These are phyloP conservation scores for Tetrapisispora arboricola DNA, from an alignment of 805 yeast genomes.

Conservation along the genomic window DNA sequence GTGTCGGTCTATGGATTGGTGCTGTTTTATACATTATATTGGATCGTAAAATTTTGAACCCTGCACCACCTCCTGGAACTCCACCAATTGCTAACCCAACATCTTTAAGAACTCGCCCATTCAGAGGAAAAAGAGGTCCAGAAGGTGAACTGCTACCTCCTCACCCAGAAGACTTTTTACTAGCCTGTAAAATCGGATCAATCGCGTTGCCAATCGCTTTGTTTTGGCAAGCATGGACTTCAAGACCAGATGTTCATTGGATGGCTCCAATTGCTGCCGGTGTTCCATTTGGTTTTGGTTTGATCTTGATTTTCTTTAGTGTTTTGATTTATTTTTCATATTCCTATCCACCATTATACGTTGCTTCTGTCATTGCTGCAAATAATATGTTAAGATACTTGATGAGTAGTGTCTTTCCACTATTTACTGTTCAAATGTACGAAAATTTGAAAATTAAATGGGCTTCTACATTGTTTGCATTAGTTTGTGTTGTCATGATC, in stretches of 20 bases:
- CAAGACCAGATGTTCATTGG: slow-evolving; percentile 55
- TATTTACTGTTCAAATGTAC: slow-evolving; percentile 81
- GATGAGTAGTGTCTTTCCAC: slow-evolving; percentile 68
- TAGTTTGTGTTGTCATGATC: slow-evolving; percentile 56
- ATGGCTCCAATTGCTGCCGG: slow-evolving; percentile 71
- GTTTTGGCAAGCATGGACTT: slow-evolving; percentile 80
- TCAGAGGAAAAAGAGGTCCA: slow-evolving; percentile 38
- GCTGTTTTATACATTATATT: slow-evolving; percentile 39
- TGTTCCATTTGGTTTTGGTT: slow-evolving; percentile 66
- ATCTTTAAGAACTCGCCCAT: slow-evolving; percentile 19
- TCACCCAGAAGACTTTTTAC: slow-evolving; percentile 50
- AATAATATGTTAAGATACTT: slow-evolving; percentile 70
- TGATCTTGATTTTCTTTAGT: slow-evolving; percentile 61
- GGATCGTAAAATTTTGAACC: slow-evolving; percentile 42
- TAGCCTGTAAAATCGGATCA: slow-evolving; percentile 59
- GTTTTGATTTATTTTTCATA: slow-evolving; percentile 58
- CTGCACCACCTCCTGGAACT: slow-evolving; percentile 53
- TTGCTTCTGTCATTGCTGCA: slow-evolving; percentile 87
- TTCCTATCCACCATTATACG: slow-evolving; percentile 62
- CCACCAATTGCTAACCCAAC: slow-evolving; percentile 32
- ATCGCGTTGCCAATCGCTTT: slow-evolving; percentile 54
- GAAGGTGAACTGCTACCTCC: slow-evolving; percentile 46
- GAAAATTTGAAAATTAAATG: slow-evolving; percentile 54
- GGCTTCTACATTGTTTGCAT: slow-evolving; percentile 63
- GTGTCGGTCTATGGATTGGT: slow-evolving; percentile 54